Base-by-base conservation (phyloP, 2,329 filamentous ascomycete species). In the Colletotrichum sp. region DNA sequence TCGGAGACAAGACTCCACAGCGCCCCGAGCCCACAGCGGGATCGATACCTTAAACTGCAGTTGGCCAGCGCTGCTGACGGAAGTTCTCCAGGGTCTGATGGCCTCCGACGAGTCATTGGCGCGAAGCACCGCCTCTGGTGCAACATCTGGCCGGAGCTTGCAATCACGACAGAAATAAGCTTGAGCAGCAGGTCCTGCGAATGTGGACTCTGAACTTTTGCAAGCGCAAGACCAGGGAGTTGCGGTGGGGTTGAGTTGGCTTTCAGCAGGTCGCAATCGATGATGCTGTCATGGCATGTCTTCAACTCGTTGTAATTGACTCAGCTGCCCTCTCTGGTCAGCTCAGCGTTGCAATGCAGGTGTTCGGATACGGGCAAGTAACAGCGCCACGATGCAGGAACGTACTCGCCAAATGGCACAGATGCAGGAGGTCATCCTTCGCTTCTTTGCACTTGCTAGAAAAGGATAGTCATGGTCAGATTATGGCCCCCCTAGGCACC, bases 41-140 rank as follows among this genome's bases (percentile, higher is more conserved):
- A 57, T 67, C 52, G 34, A 66, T 72, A 72, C 72, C 57, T 67
- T 64, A 49, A 64, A 72, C 63, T 74, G 72, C 72, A 74, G 66
- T 60, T 71, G 39, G 49, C 36, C n/a, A 52, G 52, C 52, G 63
- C 64, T 34, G 36, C 34, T 52, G 66, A 34, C 49, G 12, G 18
- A 57, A 24, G n/a, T 44, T 63, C 30, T 55, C 32, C 62, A 49
- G 18, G 52, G 24, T 55, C 26, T 39, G 7, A 7, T 32, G 18
- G 26, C 49, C 18, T 28, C 26, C 26, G 26, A 28, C 62, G 30
- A 68, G 72, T 67, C 72, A 72, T 24, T 34, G 30, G 30, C 63
- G 18, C 52, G 13, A 18, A 34, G 34, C n/a, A n/a, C 67, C 24
- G 44, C 49, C n/a, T 26, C 34, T 24, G n/a, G 16, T 71, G 67